Conservation (phyloP, 768 basidiomycete genomes). For the Grammothele lineata region DNA sequence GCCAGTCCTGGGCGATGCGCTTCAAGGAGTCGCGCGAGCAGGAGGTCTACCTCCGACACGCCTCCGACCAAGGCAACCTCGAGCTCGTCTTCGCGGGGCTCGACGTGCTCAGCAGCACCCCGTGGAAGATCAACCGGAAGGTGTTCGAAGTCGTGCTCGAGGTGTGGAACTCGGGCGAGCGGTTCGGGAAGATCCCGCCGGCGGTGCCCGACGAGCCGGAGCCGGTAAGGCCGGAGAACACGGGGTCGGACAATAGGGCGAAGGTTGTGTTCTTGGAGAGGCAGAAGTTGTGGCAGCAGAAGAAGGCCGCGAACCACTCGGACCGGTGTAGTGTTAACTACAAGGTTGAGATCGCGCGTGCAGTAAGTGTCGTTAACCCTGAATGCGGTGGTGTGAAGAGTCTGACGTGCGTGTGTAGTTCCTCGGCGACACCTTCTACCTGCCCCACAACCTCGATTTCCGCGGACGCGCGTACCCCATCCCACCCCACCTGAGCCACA, state of each 20-base stretch:
- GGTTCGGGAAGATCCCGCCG: constrained; percentile 82
- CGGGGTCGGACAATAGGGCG: constrained; percentile 49
- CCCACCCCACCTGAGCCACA: constrained; percentile 91
- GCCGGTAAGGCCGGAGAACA: constrained; percentile 49
- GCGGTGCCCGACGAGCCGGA: constrained; percentile 60
- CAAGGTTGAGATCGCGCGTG: constrained; percentile 92
- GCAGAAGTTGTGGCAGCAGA: constrained; percentile 50
- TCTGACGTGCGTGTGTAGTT: constrained; percentile 46
- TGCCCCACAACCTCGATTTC: constrained; percentile 97
- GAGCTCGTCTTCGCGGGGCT: constrained; percentile 86
- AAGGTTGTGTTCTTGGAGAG: constrained; percentile 52
- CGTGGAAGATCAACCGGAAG: constrained; percentile 83
- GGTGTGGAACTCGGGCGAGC: constrained; percentile 86
- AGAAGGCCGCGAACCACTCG: constrained; percentile 80
- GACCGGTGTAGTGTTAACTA: constrained; percentile 93
- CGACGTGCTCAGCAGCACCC: constrained; percentile 84
- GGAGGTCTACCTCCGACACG: constrained; percentile 67
- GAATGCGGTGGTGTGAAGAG: not conserved
- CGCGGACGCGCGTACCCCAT: constrained; percentile 96
- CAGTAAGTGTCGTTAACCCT: constrained; percentile 46
- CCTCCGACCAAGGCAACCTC: constrained; percentile 68
- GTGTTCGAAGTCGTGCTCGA: constrained; percentile 45
- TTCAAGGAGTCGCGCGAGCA: constrained; percentile 91
- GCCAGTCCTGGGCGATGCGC: constrained; percentile 76
- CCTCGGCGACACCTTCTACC: constrained; percentile 81